Conservation (phyloP, 495 filamentous ascomycete species). For the Aspergillus homomorphus region DNA sequence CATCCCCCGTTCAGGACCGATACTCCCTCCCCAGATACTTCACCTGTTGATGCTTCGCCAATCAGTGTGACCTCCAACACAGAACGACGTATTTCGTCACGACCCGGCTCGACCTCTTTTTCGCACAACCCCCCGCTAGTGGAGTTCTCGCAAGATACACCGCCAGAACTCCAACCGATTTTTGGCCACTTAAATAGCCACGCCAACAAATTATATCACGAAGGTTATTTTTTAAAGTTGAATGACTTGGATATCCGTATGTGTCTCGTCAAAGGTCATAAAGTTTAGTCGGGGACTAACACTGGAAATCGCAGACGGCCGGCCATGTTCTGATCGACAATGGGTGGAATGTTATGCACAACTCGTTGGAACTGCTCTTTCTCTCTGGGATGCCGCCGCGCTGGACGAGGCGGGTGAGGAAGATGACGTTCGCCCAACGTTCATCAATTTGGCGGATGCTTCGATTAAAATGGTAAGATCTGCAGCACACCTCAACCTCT, state of each 20-base stretch:
- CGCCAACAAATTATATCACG: slow-evolving; percentile 92
- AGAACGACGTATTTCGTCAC: slow-evolving; percentile 40
- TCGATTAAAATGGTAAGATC: slow-evolving; percentile 88
- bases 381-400: slow-evolving; percentile 92
- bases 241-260: slow-evolving; percentile 88
- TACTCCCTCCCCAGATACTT: slow-evolving; percentile 38
- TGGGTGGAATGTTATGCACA: slow-evolving; percentile 99
- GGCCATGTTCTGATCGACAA: slow-evolving; percentile 76
- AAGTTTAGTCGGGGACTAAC: slow-evolving; percentile 8
- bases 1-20: slow-evolving; percentile 32
- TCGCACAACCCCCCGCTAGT: slow-evolving; percentile 85
- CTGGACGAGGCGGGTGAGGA: slow-evolving; percentile 83
- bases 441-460: slow-evolving; percentile 95
- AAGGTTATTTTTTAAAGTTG: slow-evolving; percentile 95
- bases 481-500: background rate
- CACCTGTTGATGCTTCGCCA: slow-evolving; percentile 32
- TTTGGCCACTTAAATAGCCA: slow-evolving; percentile 94
- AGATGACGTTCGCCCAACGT: slow-evolving; percentile 85
- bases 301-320: slow-evolving; percentile 64
- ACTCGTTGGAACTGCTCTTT: slow-evolving; percentile 89
- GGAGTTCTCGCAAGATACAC: slow-evolving; percentile 78
- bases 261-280: slow-evolving; percentile 29
- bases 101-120: slow-evolving; percentile 65
- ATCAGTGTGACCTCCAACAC: slow-evolving; percentile 19
- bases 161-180: slow-evolving; percentile 89